Base-by-base conservation (phyloP, 768 basidiomycete species). In the Postia placenta region DNA sequence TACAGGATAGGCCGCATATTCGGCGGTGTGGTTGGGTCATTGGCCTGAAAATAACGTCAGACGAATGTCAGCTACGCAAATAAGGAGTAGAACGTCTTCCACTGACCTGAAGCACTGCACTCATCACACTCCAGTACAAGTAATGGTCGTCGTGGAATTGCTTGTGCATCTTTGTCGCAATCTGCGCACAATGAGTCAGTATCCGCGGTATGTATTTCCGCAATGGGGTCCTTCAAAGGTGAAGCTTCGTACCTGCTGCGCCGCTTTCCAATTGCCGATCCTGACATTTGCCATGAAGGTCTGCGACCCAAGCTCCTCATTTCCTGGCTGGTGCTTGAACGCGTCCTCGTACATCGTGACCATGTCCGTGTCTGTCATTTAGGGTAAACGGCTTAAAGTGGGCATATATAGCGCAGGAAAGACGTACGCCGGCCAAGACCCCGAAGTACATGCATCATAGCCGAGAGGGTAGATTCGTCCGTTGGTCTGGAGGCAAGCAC, bases 261-360 rank as follows among this genome's bases (percentile, higher is more conserved):
- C 88, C 39, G 82, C 77, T 64, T 91, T 92, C 91, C 91, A 92
- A 55, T 87, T 82, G 14, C 76, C 76, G 26, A 84, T 79, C 51
- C 87, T 80, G 27, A 85, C 79, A 60, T 91, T 87, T 17, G 90
- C 88, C 61, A 90, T 87, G 70, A 92, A 92, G 0, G 86, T 83
- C 62, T 92, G 89, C 20, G 77, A 76, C 19, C 84, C 90, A 7
- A 91, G 79, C 52, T 92, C 90, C 61, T 92, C 91, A 59, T 89
- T 91, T 4, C 66, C 58, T 17, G 90, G 90, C 50, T 87, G 80
- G 53, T 83, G 80, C 65, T 85, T 90, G 70, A 78, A 91, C 1
- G 90, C 90, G 42, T 88, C 83, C 53, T 92, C 91, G 59, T 86
- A 92, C 85, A 92, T 89, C 7, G 73, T 73, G 37, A 90, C 78